Evolutionary conservation across 2,329 filamentous ascomycete species (phyloP), one percentile per base, ranked within the genome.

Genomic region (Cladobotryum mycophilum): DNA sequence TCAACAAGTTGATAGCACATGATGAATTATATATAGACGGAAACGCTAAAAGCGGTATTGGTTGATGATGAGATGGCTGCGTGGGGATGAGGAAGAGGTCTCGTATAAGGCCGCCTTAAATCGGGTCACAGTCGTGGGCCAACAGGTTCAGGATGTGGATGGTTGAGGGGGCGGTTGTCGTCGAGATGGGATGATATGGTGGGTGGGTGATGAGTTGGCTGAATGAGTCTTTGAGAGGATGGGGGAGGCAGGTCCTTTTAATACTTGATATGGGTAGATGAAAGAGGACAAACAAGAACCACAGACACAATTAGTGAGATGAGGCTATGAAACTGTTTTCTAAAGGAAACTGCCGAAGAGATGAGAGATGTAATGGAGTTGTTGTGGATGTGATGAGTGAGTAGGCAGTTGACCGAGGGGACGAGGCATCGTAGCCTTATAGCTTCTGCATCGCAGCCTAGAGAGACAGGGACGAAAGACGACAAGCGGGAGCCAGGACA

Each of bases 1-100:
- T 96, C 90, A 61, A 92, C 76, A 55, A 96, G 72, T 71, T 91
- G 88, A 64, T 89, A 91, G 65, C 90, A 96, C 90, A 96, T 95
- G 55, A 58, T 76, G 67, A 47, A 22, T 13, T 48, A 44, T 48
- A 42, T 46, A 47, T 50, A 45, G 54, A 25, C 30, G 15, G 46
- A 8, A 20, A 15, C 14, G 15, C 14, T 40, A 17, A 44, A 34
- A 15, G 18, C 3, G 9, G 25, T 37, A 41, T 46, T 53, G 51
- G 51, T 45, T 30, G 51, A 14, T n/a, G 18, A 43, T 35, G 9
- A 33, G 33, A 25, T 37, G 38, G 41, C 25, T 45, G 41, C 41
- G 37, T 14, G 30, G 12, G 13, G 47, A 6, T 20, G 30, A 6
- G 15, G 41, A 33, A 8, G 22, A 30, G 49, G 33, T 30, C 15